Evolutionary conservation across 2,329 filamentous ascomycete genomes (phyloP), one percentile per base, ranked within the genome.

Genomic region (Geosmithia morbida): DNA sequence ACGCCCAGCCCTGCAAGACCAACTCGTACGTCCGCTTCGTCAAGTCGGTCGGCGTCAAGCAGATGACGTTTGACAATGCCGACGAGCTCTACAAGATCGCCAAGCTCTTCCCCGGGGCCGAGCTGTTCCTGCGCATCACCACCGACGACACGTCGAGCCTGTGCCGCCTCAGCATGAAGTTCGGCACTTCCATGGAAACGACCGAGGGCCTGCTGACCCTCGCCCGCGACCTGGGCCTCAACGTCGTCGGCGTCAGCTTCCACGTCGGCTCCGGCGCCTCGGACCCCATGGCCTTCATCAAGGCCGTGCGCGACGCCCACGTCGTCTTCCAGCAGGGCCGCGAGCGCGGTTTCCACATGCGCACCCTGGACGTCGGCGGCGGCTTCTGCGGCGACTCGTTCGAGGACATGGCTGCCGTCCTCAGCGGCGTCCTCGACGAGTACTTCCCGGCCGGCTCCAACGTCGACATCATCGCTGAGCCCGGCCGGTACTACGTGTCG

Each of bases 51-150:
- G 85, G 84, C 55, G 92, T 98, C 62, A 90, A 85, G 70, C 87
- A 95, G 74, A 97, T 98, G 90, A 98, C 92, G 2, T 97, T 98
- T 62, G 92, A 98, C 76, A 98, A 98, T 58, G 80, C 85, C 62
- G 92, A 98, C 64, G 92, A 98, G 74, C 78, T 98, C 46, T 87
- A 90, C 78, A 98, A 98, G 77, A 90, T 94, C 65, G 92, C 94
- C 66, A 85, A 87, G 66, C 78, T 92, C 57, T 96, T 78, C 61
- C 90, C 92, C 2, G 80, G 79, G 44, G 92, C 92, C 26, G 87
- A 96, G 70, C 80, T 98, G 41, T 94, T 85, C 66, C 74, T 98
- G 51, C 89, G 92, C 58, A 98, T 98, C 68, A 74, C 88, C 61
- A 98, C 92, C 51, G 92, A 98, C 62, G 92, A 98, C 64, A 94